These are phyloP conservation scores for Entomortierella lignicola DNA, from an alignment of 192 early-diverging fungal genomes.

Conservation along the genomic window DNA sequence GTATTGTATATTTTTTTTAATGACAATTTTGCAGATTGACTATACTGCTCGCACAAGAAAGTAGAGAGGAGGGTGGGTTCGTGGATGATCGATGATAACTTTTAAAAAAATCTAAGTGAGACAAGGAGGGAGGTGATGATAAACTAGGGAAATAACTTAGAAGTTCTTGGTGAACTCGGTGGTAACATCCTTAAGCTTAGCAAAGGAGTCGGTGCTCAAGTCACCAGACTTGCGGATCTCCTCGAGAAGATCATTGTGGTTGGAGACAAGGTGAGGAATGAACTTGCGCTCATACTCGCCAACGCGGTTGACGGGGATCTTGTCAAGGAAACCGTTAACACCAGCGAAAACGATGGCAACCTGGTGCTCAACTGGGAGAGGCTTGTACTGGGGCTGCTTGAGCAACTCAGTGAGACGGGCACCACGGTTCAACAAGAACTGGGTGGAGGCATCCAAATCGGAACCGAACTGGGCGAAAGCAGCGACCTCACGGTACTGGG, in stretches of 20 bases:
- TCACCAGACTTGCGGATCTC: constrained; percentile 90
- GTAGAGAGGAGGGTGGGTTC: not conserved
- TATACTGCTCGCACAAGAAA: not conserved
- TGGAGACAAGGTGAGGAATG: constrained; percentile 87
- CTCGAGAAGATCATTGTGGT: constrained; percentile 90
- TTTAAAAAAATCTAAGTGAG: not conserved
- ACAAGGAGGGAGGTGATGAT: not conserved
- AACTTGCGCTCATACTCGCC: constrained; percentile 94
- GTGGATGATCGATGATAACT: not conserved
- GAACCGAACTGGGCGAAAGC: constrained; percentile 99
- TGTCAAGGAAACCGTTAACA: constrained; percentile 99
- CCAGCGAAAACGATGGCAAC: constrained; percentile 98
- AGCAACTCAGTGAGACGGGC: constrained; percentile 98
- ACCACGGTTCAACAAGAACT: constrained; percentile 99
- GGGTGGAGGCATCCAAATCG: constrained; percentile 99
- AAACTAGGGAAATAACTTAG: constrained; percentile 36
- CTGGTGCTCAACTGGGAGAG: constrained; percentile 96
- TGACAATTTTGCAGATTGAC: not conserved
- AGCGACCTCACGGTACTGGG: constrained; percentile 99
- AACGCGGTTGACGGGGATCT: constrained; percentile 94
- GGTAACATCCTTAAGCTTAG: constrained; percentile 91
- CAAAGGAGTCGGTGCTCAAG: constrained; percentile 89
- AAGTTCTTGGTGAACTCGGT: constrained; percentile 85
- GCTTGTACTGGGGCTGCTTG: constrained; percentile 99
- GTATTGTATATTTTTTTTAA: constrained; percentile 1